Evolutionary conservation across 495 filamentous ascomycete species (phyloP).

Genomic region (Amorphotheca resinae): DNA sequence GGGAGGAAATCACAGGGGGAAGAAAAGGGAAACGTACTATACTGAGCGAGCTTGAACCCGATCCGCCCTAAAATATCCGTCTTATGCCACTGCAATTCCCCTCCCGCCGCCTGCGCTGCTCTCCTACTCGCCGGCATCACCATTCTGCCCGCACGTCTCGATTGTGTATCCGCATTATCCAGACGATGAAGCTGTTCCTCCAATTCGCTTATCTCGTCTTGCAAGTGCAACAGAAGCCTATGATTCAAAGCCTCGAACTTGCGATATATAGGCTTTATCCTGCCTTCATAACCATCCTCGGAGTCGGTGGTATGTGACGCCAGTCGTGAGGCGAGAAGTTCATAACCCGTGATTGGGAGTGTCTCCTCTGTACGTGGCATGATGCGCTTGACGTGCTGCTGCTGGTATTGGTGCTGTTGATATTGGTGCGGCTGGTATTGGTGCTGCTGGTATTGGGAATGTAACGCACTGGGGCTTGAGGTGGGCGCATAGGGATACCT

Average conservation of each 20-base stretch:
- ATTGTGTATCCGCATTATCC: slow-evolving; percentile 60
- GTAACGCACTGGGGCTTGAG: slow-evolving; percentile 4
- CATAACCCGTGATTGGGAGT: slow-evolving; percentile 18
- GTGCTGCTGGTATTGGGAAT: slow-evolving; percentile 6
- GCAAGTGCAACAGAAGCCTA: slow-evolving; percentile 71
- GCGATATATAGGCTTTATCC: slow-evolving; percentile 62
- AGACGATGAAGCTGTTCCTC: slow-evolving; percentile 62
- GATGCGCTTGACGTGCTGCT: slow-evolving; percentile 5
- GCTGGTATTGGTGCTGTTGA: slow-evolving; percentile 5
- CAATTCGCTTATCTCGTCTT: slow-evolving; percentile 73
- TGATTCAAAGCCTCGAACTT: slow-evolving; percentile 79
- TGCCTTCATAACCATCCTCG: slow-evolving; percentile 10
- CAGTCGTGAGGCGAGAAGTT: slow-evolving; percentile 15
- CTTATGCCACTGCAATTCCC: slow-evolving; percentile 59
- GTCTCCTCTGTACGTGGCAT: slow-evolving; percentile 11
- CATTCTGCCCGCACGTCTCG: slow-evolving; percentile 38
- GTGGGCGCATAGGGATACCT: slow-evolving; percentile 4
- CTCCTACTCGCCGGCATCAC: slow-evolving; percentile 51
- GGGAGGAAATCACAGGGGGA: too few relatives aligned
- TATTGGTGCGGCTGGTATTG: too few relatives aligned
- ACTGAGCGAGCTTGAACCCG: slow-evolving; percentile 66
- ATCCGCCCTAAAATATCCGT: slow-evolving; percentile 58
- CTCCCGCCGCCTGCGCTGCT: slow-evolving; percentile 47
- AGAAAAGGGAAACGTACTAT: slow-evolving; percentile 46
- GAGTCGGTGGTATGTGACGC: slow-evolving; percentile 3